phyloP scores from a whole-genome alignment of 352 stramenopile species.

The Phytopythium chamaehyphon region DNA sequence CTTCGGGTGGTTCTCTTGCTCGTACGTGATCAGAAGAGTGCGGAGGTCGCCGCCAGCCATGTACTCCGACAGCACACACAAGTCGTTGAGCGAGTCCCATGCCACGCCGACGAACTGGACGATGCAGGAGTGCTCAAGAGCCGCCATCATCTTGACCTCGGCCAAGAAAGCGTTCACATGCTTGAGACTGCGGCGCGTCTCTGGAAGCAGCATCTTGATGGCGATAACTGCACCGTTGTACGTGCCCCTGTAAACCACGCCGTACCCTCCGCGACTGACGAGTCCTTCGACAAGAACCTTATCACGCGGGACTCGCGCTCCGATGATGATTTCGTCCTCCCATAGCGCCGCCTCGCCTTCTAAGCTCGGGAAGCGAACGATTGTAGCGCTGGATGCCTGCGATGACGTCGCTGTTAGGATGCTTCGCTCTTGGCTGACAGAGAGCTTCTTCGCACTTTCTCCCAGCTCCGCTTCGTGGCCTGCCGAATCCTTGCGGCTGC shows the following conservation, averaged over 20 bases:
- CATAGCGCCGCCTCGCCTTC: slow-evolving; percentile 6
- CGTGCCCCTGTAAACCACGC: slow-evolving; percentile 18
- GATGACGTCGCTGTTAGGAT: not conserved
- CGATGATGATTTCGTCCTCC: slow-evolving; percentile 21
- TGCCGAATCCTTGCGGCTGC: not conserved
- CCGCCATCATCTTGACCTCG: slow-evolving; percentile 17
- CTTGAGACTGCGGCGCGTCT: slow-evolving; percentile 6
- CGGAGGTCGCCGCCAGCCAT: slow-evolving; percentile 29
- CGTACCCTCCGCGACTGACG: slow-evolving; percentile 18
- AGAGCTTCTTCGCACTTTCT: not conserved
- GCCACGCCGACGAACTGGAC: slow-evolving; percentile 21
- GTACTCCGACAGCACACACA: slow-evolving; percentile 28
- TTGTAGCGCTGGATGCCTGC: not conserved
- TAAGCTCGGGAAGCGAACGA: too few species aligned
- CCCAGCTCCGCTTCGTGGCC: not conserved
- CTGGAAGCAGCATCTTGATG: slow-evolving; percentile 17
- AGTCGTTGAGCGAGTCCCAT: slow-evolving; percentile 22
- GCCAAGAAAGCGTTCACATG: slow-evolving; percentile 16
- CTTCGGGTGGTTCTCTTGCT: not conserved
- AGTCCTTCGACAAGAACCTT: slow-evolving; percentile 6
- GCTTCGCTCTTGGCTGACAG: not conserved
- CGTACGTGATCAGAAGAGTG: slow-evolving; percentile 10
- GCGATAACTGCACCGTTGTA: slow-evolving; percentile 14
- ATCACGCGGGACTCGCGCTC: slow-evolving; percentile 11
- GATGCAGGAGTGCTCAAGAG: slow-evolving; percentile 16